Base-by-base conservation (phyloP, 345 rosid genomes). In the Sapria himalayana region DNA sequence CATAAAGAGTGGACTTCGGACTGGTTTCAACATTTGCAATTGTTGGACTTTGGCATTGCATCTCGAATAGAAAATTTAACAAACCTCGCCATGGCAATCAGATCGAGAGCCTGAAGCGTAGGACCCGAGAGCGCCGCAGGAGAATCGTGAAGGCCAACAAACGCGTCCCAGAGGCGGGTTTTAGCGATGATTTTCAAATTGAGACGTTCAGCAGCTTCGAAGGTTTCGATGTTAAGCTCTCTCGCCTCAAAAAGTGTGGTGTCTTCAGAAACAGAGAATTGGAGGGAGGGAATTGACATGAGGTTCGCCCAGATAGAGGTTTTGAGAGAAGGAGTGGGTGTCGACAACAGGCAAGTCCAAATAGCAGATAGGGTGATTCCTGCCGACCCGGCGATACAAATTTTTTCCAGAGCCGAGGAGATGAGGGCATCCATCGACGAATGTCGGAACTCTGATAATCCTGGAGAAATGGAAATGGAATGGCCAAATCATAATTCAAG, bases 361-460 rank as follows among this genome's bases (percentile, higher is more conserved):
- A 39, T 23, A 8, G 43, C 19, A 14, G 22, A 14, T 7, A 39
- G 43, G 6, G 24, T 6, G 22, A 39, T 14, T 15, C 43, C 43
- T 23, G 43, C 23, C n/a, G 23, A 7, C 3, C 43, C 43, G 13
- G 25, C 13, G n/a, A 15, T n/a, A 15, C 43, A 39, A 16, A 39
- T 18, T 20, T 39, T 27, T 10, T 39, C 43, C 25, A 39, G 24
- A 1, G 43, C 43, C 20, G 43, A 39, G 14, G 43, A 39, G 14
- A 39, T 39, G 19, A 39, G 43, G 10, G 43, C 43, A 21, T 39
- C 43, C 43, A 39, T 39, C n/a, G n/a, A n/a, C n/a, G n/a, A n/a
- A n/a, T n/a, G n/a, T n/a, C n/a, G n/a, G n/a, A n/a, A n/a, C n/a
- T n/a, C n/a, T n/a, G n/a, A n/a, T n/a, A n/a, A n/a, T n/a, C n/a